These are phyloP conservation scores for Serendipita sp. DNA, from an alignment of 768 basidiomycete species.

Conservation along the genomic window DNA sequence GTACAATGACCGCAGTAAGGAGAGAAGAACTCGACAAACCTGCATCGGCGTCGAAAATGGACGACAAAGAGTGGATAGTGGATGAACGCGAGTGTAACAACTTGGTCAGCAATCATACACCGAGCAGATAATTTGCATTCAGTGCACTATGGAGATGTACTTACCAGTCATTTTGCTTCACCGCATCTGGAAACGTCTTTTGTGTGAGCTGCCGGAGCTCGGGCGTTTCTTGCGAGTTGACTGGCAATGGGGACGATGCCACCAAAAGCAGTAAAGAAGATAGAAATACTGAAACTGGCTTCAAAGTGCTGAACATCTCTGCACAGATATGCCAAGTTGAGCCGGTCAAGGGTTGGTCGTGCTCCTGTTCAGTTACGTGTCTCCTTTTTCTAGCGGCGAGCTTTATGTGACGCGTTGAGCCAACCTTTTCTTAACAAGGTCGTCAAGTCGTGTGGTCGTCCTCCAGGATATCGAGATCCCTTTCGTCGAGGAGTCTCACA, in stretches of 20 bases:
- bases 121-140: neutral
- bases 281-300: neutral
- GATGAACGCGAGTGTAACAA: neutral
- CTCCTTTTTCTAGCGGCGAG: too few species aligned
- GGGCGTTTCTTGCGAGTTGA: neutral
- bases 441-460: too few species aligned
- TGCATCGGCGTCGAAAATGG: slow-evolving; percentile 7
- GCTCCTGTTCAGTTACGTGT: too few species aligned
- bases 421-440: too few species aligned
- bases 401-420: too few species aligned
- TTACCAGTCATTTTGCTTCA: neutral
- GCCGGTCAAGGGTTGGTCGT: too few species aligned
- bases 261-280: slow-evolving; percentile 1
- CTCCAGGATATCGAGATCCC: too few species aligned
- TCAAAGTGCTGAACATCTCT: neutral
- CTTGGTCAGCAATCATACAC: neutral
- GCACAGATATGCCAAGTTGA: neutral
- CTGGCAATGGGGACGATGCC: neutral
- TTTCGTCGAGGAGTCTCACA: too few species aligned
- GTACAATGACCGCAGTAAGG: slow-evolving; percentile 75
- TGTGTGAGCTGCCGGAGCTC: neutral
- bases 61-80: neutral
- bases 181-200: neutral
- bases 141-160: neutral
- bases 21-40: slow-evolving; percentile 79